Percentiles rank a stretch among this genome's conserved stretches.
These are phyloP conservation scores for Benincasa hispida DNA, from an alignment of 306 rosid species.

Conservation along the genomic window DNA sequence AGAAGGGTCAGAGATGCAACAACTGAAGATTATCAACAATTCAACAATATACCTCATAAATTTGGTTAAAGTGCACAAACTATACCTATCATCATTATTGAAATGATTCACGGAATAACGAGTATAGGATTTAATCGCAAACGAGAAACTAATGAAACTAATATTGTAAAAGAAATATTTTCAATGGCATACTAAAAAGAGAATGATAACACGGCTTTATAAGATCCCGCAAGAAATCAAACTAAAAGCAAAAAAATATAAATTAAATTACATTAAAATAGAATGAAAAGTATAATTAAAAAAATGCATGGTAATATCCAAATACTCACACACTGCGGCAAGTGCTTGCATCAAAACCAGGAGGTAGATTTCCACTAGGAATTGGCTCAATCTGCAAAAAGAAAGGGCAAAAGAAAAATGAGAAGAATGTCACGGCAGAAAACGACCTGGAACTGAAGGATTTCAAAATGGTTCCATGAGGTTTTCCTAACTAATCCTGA, in stretches of 20 bases:
- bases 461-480: neutral
- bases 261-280: neutral
- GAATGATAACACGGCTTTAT: neutral
- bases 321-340: slow-evolving; percentile 99
- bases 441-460: neutral
- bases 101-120: neutral
- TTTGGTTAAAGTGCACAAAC: neutral
- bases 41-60: slow-evolving; percentile 1
- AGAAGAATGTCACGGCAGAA: neutral
- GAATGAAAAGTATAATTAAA: neutral
- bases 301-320: slow-evolving; percentile 21
- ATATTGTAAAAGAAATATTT: neutral
- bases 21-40: slow-evolving; percentile 15
- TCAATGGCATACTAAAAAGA: neutral
- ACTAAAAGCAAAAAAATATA: neutral
- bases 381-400: slow-evolving; percentile 99
- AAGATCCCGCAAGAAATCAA: neutral
- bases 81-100: neutral
- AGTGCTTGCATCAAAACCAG: slow-evolving; percentile 99
- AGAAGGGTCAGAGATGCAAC: neutral
- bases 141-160: neutral
- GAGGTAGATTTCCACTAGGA: slow-evolving; percentile 99
- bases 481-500: neutral
- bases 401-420: slow-evolving; percentile 37
- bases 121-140: neutral